Base-by-base conservation (phyloP, 2,329 filamentous ascomycete species). In the Sclerotinia minor region DNA sequence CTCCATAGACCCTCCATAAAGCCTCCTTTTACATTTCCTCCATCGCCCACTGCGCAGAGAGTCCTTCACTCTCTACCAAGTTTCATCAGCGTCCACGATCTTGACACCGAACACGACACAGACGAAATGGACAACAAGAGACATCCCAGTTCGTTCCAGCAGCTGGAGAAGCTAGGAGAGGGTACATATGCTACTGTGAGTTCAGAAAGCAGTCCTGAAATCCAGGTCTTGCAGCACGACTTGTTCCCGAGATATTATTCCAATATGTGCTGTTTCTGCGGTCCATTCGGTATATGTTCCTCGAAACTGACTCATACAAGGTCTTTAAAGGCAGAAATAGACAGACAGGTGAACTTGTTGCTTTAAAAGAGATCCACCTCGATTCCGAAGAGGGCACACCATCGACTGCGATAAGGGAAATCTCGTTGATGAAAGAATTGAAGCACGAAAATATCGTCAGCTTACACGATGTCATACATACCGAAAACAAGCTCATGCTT, bases 401-500 rank as follows among this genome's bases (percentile, higher is more conserved):
- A 5, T 96, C 92, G 64, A 99, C 95, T 0, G 95, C 95, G 58
- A 99, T 99, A 78, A 92, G 95, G 76, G 95, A 99, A 80, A 99
- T 99, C 76, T 97, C 94, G 1, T 85, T 99, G 68, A 98, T 99
- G 95, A 99, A 99, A 81, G 95, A 99, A 81, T 86, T 99, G 73
- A 98, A 98, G 81, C 95, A 99, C 80, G 94, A 97, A 79, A 98
- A 97, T 78, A 98, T 99, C 73, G 94, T 99, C 75, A 92, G 90
- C 69, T 88, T 99, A 6, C 92, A 98, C 84, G 95, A 99, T 84
- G 95, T 99, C 67, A 98, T 99, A 76, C 95, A 99, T 80, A 99
- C 95, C 68, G 95, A 99, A 83, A 99, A 98, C 82, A 99, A 99
- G 80, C 88, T 99, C 68, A 99, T 99, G 95, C 89, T 99, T 52